Evolutionary conservation across 208 protist species (phyloP), one percentile per base, ranked within the genome.

Genomic region (Leishmania tarentolae): DNA sequence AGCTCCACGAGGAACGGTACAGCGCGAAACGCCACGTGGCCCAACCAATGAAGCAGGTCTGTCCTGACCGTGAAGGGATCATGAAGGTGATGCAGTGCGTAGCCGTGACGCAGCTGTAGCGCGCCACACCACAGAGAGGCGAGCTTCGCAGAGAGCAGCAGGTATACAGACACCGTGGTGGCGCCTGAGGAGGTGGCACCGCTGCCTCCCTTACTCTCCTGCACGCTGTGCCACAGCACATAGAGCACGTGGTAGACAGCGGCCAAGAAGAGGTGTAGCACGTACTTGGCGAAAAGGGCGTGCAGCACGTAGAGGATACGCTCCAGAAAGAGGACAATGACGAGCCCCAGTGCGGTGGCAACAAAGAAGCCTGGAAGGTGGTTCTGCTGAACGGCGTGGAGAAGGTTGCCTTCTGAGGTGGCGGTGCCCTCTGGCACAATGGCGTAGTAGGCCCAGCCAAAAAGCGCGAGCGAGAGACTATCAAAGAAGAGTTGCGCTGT

Each of bases 1-100:
- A 95, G 74, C 88, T 97, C 94, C 83, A 94, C 82, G 4, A 96
- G 78, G 53, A 96, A 97, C 37, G 94, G 94, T 59, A 94, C 87
- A 61, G 77, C 71, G 76, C 92, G 87, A 65, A 85, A 92, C 37
- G 82, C 44, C 63, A 87, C 84, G 85, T 93, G 86, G 8, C 85
- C 87, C 13, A 92, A 42, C 84, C 85, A 94, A 78, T 90, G 87
- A 50, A 89, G 78, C 0, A 92, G 31, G 73, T 87, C 82, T n/a
- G 88, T 86, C 57, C 79, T 81, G 24, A 85, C 71, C 1, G 90
- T 93, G 81, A 92, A 93, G 68, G 86, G 83, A 59, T 91, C 88
- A 85, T 93, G 88, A 44, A 79, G 76, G 57, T 86, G 87, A 75
- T 90, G 75, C 59, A 92, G 72, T 63, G 88, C 81, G 75, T 90